phyloP scores from a whole-genome alignment of 1,284 basidiomycete genomes.

The Rhodotorula mucilaginosa region DNA sequence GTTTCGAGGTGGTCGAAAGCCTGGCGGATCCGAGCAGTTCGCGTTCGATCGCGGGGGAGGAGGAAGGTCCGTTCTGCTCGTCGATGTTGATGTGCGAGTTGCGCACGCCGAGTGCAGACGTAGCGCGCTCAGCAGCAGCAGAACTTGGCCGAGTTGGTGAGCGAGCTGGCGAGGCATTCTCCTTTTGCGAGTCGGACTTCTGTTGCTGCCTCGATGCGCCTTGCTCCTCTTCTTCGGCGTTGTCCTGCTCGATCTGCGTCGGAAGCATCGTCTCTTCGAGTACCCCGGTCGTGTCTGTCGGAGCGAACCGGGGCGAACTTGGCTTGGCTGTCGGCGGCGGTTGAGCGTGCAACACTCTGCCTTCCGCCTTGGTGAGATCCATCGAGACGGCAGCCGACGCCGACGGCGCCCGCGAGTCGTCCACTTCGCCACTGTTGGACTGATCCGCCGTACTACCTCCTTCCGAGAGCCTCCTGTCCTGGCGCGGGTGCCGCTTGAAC shows the following conservation, averaged over 20 bases:
- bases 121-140: background rate
- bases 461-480: background rate
- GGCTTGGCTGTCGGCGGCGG: too few species aligned
- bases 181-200: constrained; percentile 3
- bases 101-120: background rate
- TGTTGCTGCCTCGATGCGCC: too few species aligned
- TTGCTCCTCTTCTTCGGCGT: too few species aligned
- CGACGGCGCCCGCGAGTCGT: background rate
- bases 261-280: background rate
- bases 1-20: background rate
- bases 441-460: background rate
- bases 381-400: constrained; percentile 4
- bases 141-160: background rate
- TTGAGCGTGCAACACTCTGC: background rate
- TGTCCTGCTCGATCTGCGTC: background rate
- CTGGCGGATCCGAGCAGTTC: constrained; percentile 11
- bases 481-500: background rate
- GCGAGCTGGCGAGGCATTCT: background rate
- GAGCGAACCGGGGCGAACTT: too few species aligned
- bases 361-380: constrained; percentile 10
- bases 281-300: background rate
- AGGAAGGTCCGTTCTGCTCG: constrained; percentile 17
- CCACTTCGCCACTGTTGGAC: background rate
- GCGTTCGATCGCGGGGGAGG: constrained; percentile 21
- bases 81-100: constrained; percentile 12